Evolutionary conservation across 2,329 filamentous ascomycete genomes (phyloP), one percentile per base, ranked within the genome.

Genomic region (Phyllosticta capitalensis): DNA sequence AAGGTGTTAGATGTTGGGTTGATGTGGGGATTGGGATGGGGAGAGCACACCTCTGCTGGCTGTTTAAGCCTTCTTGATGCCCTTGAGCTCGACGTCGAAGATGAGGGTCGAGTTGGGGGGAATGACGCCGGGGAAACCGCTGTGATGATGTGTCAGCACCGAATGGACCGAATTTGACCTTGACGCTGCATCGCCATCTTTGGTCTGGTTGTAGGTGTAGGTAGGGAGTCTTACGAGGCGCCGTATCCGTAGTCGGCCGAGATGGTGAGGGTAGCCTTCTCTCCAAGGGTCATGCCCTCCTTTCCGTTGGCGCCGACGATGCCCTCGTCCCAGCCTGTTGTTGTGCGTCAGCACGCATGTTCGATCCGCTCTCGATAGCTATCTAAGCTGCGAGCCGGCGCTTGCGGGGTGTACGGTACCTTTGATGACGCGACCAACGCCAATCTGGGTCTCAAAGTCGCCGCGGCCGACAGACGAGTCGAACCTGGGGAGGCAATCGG

Each of bases 221-320:
- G 30, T 5, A 17, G 38, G 30, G 30, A 38, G 38, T 45, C 71
- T 70, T 62, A 74, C 72, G 69, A 69, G 57, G 55, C 54, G 55
- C 72, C 72, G 59, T 73, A 74, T 45, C 68, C 72, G 64, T 69
- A 73, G 58, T 72, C 70, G 62, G 82, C 80, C 64, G 86, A 82
- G 71, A 97, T 96, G 66, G 86, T 87, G 64, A 99, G 81, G 56
- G 84, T 89, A 58, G 90, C 86, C 79, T 89, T 92, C 82, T 97
- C 92, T 72, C 92, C 92, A 61, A 95, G 79, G 71, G 87, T 86
- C 92, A 99, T 96, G 71, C 84, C 79, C 55, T 79, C 77, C 48
- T 61, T 57, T 55, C 54, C 62, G 50, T 70, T 67, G 24, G 67
- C 69, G 59, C 66, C 72, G 55, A 78, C 65, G 57, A 97, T 91